Conservation (phyloP, 1,139 yeast genomes). For the Lodderomyces orthopsilosis region DNA sequence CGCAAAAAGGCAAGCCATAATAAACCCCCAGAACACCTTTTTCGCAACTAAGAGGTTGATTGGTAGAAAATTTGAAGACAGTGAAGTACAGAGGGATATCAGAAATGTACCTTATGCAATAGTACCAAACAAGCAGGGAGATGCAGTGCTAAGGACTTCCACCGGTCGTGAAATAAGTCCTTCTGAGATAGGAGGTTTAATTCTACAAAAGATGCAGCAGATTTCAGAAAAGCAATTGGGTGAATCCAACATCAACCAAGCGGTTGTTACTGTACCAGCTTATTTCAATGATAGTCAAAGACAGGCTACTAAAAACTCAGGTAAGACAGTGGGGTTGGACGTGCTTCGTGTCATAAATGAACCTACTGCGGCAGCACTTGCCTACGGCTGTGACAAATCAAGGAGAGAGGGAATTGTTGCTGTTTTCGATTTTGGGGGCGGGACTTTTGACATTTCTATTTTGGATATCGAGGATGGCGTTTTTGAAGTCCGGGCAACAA, state of each 20-base stretch:
- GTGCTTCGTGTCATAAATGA: slow-evolving; percentile 72
- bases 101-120: slow-evolving; percentile 54
- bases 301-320: slow-evolving; percentile 74
- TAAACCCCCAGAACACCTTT: slow-evolving; percentile 67
- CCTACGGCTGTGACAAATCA: slow-evolving; percentile 62
- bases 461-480: slow-evolving; percentile 79
- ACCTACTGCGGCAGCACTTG: slow-evolving; percentile 82
- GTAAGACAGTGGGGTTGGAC: slow-evolving; percentile 62
- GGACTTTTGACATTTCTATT: slow-evolving; percentile 78
- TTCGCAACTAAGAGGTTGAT: slow-evolving; percentile 73
- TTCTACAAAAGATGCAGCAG: slow-evolving; percentile 53
- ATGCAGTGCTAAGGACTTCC: slow-evolving; percentile 56
- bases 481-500: slow-evolving; percentile 78
- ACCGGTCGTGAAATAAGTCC: slow-evolving; percentile 45
- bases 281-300: slow-evolving; percentile 78
- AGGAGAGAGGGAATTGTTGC: slow-evolving; percentile 59
- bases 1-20: slow-evolving; percentile 65
- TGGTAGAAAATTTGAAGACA: slow-evolving; percentile 62
- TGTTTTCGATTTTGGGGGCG: slow-evolving; percentile 81
- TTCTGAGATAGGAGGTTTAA: slow-evolving; percentile 53
- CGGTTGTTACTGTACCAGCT: slow-evolving; percentile 80
- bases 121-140: slow-evolving; percentile 53
- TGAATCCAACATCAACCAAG: slow-evolving; percentile 26
- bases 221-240: slow-evolving; percentile 50
- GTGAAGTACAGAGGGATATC: slow-evolving; percentile 63